Base-by-base conservation (phyloP, 805 yeast genomes). In the Jamesozyma gamospora region DNA sequence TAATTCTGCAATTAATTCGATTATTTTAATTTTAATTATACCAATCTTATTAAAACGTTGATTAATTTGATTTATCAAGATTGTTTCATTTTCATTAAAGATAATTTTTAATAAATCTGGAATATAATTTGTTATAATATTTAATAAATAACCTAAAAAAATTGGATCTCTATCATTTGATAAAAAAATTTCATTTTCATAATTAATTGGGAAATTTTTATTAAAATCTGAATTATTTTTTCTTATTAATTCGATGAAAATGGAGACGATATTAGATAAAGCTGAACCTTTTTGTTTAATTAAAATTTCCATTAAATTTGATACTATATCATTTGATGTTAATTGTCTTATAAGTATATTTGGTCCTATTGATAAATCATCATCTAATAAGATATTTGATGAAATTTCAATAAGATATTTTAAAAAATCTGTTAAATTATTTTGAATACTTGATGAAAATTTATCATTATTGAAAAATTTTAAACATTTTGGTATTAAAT, bases 161-260 rank as follows among this genome's bases (percentile, higher is more conserved):
- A 92, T 80, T 5, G 96, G 94, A 60, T 92, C 98, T 40, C 96
- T 69, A 18, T 83, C 74, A 10, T 81, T 77, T 11, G 97, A 96
- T 3, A 96, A 96, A 50, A 87, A 82, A 15, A 82, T 74, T 38
- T 83, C 88, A 39, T 82, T 55, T 1, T 87, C 76, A 29, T 83
- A 76, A 55, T 77, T 77, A 36, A 82, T 60, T 28, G 92, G 80
- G 48, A 92, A 85, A 30, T 83, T 78, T 28, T 77, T 71, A 59
- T 92, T 98, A 62, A 90, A 92, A 61, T 92, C 98, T 0, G 96
- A 85, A 56, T 92, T 92, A 56, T 92, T 92, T 55, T 92, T 92
- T 51, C 98, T 73, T 43, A 92, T 92, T 32, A 92, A 72, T 60
- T 92, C 98, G 46, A 92, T 90, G 12, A 92, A 77, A 16, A 92